These are phyloP conservation scores for Emergomyces orientalis DNA, from an alignment of 2,329 filamentous ascomycete species.

Conservation along the genomic window DNA sequence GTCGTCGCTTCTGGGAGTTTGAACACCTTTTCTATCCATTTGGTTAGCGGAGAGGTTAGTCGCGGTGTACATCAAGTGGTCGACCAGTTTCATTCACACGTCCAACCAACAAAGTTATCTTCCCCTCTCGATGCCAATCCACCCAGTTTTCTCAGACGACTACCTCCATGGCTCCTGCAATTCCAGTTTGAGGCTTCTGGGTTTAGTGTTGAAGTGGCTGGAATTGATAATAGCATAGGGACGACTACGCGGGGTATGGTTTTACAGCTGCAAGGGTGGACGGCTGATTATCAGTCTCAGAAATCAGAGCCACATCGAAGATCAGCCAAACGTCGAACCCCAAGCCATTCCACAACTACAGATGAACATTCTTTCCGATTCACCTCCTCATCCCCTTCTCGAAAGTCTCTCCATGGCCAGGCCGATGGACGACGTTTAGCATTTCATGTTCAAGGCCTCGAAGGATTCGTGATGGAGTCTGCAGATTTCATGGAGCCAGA, in stretches of 20 bases:
- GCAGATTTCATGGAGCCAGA: conserved; percentile 75
- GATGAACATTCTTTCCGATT: conserved; percentile 53
- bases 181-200: conserved; percentile 79
- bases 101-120: conserved; percentile 53
- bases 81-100: conserved; percentile 64
- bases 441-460: conserved; percentile 71
- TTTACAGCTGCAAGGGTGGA: conserved; percentile 78
- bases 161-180: conserved; percentile 77
- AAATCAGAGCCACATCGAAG: conserved; percentile 51
- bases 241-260: conserved; percentile 72
- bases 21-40: conserved; percentile 78
- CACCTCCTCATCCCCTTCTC: conserved; percentile 40
- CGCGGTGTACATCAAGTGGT: conserved; percentile 89
- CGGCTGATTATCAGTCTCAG: conserved; percentile 78
- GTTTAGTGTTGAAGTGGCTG: conserved; percentile 83
- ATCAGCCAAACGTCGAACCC: conserved; percentile 58
- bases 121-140: conserved; percentile 43
- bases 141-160: conserved; percentile 62
- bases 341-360: conserved; percentile 58
- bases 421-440: conserved; percentile 75
- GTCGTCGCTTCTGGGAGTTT: conserved; percentile 71
- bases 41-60: conserved; percentile 86
- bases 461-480: conserved; percentile 83
- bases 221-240: conserved; percentile 75
- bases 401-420: conserved; percentile 31